Percentiles rank a stretch among this genome's conserved stretches.
Conservation (phyloP, 2,329 filamentous ascomycete genomes). For the Xylaria digitata region DNA sequence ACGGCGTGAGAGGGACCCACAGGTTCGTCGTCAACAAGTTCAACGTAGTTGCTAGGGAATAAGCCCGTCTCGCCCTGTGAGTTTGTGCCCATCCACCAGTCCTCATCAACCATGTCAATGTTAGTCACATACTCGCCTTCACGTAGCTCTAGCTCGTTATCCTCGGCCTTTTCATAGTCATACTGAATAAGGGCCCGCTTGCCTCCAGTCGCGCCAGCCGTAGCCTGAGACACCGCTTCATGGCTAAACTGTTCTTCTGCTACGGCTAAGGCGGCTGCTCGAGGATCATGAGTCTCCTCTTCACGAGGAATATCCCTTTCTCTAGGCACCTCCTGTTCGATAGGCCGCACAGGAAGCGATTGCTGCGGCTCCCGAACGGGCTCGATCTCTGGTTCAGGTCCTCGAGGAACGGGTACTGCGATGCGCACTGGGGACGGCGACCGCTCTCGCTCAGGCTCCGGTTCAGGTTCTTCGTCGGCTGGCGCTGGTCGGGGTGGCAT, state of each 20-base stretch:
- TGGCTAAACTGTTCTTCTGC: conserved; percentile 60
- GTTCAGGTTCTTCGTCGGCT: conserved; percentile 64
- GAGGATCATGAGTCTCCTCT: conserved; percentile 69
- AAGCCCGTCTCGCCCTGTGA: conserved; percentile 83
- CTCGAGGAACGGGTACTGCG: conserved; percentile 83
- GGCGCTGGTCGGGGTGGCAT: conserved; percentile 72
- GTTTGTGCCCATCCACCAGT: conserved; percentile 99
- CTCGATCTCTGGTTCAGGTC: conserved; percentile 64
- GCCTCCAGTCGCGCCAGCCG: conserved; percentile 61
- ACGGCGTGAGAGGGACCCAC: conserved; percentile 46
- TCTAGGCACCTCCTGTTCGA: conserved; percentile 70
- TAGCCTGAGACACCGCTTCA: conserved; percentile 52
- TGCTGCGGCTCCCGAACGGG: conserved; percentile 63
- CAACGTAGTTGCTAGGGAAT: conserved; percentile 98
- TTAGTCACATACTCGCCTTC: conserved; percentile 91
- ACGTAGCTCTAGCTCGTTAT: conserved; percentile 91
- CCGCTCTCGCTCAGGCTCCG: conserved; percentile 54
- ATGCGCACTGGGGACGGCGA: conserved; percentile 83
- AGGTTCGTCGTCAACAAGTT: conserved; percentile 74
- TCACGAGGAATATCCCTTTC: conserved; percentile 75
- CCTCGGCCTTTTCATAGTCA: conserved; percentile 97
- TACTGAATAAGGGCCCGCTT: conserved; percentile 85
- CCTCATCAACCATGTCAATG: conserved; percentile 97
- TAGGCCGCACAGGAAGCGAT: conserved; percentile 71
- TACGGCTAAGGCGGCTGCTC: conserved; percentile 68